A percentile compares a stretch with the other conserved stretches of the same genome.
phyloP scores from a whole-genome alignment of 2,329 filamentous ascomycete species.

The Emydomyces testavorans region DNA sequence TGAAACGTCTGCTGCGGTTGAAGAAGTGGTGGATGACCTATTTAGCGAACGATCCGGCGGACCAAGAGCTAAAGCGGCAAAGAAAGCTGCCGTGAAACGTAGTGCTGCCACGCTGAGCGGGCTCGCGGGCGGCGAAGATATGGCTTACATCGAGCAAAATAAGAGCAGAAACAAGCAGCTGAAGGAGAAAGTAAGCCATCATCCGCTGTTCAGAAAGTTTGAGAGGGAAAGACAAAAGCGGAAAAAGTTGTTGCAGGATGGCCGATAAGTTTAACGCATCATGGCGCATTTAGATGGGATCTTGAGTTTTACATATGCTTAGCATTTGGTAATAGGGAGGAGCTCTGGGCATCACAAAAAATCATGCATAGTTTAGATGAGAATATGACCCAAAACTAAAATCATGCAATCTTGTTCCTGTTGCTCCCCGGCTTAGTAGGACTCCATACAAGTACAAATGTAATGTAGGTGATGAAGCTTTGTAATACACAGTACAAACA shows the following conservation, averaged over 20 bases:
- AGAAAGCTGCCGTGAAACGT: slow-evolving; percentile 55
- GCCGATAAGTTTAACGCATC: not conserved
- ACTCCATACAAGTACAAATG: too few species aligned
- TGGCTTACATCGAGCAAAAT: slow-evolving; percentile 89
- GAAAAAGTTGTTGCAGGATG: slow-evolving; percentile 32
- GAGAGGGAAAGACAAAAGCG: slow-evolving; percentile 50
- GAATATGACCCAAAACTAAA: not conserved
- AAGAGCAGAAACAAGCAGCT: slow-evolving; percentile 57
- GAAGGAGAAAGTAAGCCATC: slow-evolving; percentile 50
- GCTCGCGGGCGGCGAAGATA: slow-evolving; percentile 81
- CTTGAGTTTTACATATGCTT: not conserved
- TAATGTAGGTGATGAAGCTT: too few species aligned
- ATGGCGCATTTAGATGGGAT: not conserved
- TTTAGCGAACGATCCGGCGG: slow-evolving; percentile 47
- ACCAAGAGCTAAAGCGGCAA: slow-evolving; percentile 28
- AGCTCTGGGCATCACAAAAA: not conserved
- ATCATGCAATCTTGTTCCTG: not conserved
- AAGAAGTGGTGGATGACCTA: slow-evolving; percentile 57
- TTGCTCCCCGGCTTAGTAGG: too few species aligned
- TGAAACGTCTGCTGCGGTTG: slow-evolving; percentile 59
- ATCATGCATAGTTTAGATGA: not conserved
- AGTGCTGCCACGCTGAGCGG: slow-evolving; percentile 78
- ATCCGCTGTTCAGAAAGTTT: slow-evolving; percentile 56
- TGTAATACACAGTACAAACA: too few species aligned
- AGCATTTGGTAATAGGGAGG: not conserved